Base-by-base conservation (phyloP, 1,284 basidiomycete species). In the Paramarasmius palmivorus region DNA sequence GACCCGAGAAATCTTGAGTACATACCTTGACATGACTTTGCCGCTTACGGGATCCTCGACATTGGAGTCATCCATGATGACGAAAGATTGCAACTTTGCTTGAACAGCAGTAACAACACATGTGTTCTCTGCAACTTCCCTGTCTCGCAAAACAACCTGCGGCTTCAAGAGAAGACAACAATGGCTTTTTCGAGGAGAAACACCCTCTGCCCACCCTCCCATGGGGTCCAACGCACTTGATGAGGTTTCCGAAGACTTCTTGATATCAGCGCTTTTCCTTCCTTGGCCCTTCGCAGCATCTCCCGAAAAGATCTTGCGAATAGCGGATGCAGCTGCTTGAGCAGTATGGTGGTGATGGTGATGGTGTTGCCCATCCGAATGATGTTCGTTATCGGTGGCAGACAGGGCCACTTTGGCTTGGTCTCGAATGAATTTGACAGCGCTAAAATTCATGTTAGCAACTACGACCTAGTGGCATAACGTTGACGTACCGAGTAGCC, bases 91-190 rank as follows among this genome's bases (percentile, higher is more conserved):
- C 58, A 95, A 73, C 56, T 91, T 90, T 7, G 91, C 86, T 61
- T 93, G 88, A 25, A 91, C 83, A 19, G 95, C 90, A 10, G 92
- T 87, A 7, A 98, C 75, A 29, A 97, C 79, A 53, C 92, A 81
- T 15, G 89, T 83, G 1, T 86, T 81, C 50, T 87, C 82, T 20
- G 77, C 69, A 40, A 81, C 77, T 1, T 37, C 72, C 39, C 89
- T 83, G 60, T 86, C 90, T 35, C 83, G 78, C 25, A 98, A 73
- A 2, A 95, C 86, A 46, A 98, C 82, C 69, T 98, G 96, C 15
- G 96, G 95, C 65, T 95, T 95, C 55, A 97, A 74, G 15, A 98
- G 78, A 22, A 96, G 76, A 61, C 92, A 89, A 61, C 92, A 89
- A 65, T 93, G 86, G 54, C 86, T 86, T 58, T 90, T 87, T 51